Evolutionary conservation across 306 rosid species (phyloP), one percentile per base, ranked within the genome.

Genomic region (Mimosa pudica): DNA sequence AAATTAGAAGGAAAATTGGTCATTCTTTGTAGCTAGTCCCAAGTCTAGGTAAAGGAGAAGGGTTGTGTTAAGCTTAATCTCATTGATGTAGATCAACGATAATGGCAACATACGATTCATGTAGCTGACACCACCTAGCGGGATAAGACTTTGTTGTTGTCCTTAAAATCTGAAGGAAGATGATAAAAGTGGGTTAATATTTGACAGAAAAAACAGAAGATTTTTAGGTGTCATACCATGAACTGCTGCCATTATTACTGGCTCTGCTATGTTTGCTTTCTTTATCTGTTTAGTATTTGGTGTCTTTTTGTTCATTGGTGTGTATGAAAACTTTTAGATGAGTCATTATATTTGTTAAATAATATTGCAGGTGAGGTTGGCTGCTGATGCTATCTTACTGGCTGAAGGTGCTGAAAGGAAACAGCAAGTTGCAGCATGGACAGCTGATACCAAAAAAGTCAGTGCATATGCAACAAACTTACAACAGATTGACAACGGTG

Each of bases 381-480:
- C 98, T 3, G 98, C 83, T 55, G 94, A 95, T 87, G 93, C 90
- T 54, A 84, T 95, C 82, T 82, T 95, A 78, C 76, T 77, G 79
- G 93, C 94, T 41, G 96, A 90, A 85, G 91, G 94, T 70, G 97
- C 97, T 79, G 98, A 94, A 80, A 79, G 90, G 76, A 94, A 90
- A 89, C 96, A 92, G 84, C 96, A 91, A 84, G 83, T 95, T 76
- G 92, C 97, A 75, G 93, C 97, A 71, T 95, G 99, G 99, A 87
- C 92, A 68, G 97, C 97, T 41, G 99, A 91, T 84, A 85, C 79
- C 75, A 91, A 93, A 88, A 74, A 62, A 65, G 82, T 63, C 17
- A 91, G 99, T 84, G 46, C 82, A n/a, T 86, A 89, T 82, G 99
- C 98, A 0, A 46, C 46, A 83, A 87, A 84, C 84, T 85, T 95